These are phyloP conservation scores for Diospyros kaki DNA, from an alignment of 148 eudicot genomes.

Conservation along the genomic window DNA sequence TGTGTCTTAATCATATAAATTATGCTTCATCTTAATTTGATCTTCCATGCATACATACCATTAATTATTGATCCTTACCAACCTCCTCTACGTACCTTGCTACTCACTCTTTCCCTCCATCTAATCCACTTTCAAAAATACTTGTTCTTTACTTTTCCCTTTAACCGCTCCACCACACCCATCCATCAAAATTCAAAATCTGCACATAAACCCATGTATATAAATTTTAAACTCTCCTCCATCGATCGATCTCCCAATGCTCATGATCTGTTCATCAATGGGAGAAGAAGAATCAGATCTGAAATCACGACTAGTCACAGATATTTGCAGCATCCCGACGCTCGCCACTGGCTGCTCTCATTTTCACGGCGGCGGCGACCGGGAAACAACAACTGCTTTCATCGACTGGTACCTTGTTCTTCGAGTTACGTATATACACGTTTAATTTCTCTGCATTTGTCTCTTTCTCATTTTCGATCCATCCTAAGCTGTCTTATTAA, in stretches of 20 bases:
- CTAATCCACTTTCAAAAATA: constrained; percentile 21
- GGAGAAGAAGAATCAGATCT: constrained; percentile 29
- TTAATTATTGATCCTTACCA: too few species aligned
- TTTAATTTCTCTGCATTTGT: neutral
- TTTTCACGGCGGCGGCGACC: neutral
- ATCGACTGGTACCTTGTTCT: constrained; percentile 72
- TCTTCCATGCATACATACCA: too few species aligned
- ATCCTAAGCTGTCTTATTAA: too few species aligned
- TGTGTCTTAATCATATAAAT: too few species aligned
- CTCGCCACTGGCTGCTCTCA: constrained; percentile 17
- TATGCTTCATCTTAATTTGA: too few species aligned
- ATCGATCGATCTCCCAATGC: neutral
- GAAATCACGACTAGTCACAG: constrained; percentile 45
- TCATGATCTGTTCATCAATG: constrained; percentile 21
- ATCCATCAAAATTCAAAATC: too few species aligned
- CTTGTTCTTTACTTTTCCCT: constrained; percentile 32
- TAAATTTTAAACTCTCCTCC: neutral
- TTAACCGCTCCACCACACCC: constrained; percentile 54
- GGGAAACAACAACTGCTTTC: constrained; percentile 20
- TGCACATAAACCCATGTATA: neutral
- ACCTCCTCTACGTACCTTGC: neutral
- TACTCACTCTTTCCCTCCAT: neutral
- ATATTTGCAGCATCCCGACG: constrained; percentile 36
- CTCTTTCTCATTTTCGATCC: neutral
- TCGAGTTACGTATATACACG: constrained; percentile 27